Evolutionary conservation across 176 grass and related monocot genomes (phyloP), one percentile per base, ranked within the genome.

Genomic region (Triticum aestivum): DNA sequence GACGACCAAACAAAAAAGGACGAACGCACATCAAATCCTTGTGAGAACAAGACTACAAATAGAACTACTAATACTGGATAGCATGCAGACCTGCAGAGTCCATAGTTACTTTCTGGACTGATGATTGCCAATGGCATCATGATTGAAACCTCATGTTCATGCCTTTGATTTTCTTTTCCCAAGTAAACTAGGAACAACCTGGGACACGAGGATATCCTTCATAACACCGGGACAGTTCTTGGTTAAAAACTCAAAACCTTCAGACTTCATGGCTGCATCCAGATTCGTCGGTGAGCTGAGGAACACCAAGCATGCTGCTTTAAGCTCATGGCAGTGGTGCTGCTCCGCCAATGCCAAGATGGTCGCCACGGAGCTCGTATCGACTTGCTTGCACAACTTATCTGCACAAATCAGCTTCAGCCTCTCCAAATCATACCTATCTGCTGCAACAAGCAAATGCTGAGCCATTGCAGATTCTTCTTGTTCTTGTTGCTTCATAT

Each of bases 361-460:
- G 21, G 38, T 24, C 10, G 21, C 21, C 5, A 73, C 69, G 0
- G 69, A 73, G 69, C 69, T 73, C 4, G 21, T 73, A 14, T 24
- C 5, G 10, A 73, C 24, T 6, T 41, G 7, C 11, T 12, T 44
- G 11, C 37, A n/a, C 38, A 73, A 24, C 69, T 44, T 73, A 14
- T 24, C 69, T 24, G 41, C 0, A 5, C 69, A 73, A 8, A 73
- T 44, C 21, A 73, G 37, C 21, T 73, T 73, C 37, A 73, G 37
- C 38, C 69, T 24, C 15, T 23, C 11, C 21, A 73, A 23, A 44
- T 24, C 37, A 44, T 44, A 44, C 20, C 17, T 73, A 11, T 73
- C 69, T 23, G 69, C 69, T 42, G 69, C 69, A 73, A 73, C 69
- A 73, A 73, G 69, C 69, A 73, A 5, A 73, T 73, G 38, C 11